These are phyloP conservation scores for Trichoderma endophyticum DNA, from an alignment of 2,329 filamentous ascomycete species.

Conservation along the genomic window DNA sequence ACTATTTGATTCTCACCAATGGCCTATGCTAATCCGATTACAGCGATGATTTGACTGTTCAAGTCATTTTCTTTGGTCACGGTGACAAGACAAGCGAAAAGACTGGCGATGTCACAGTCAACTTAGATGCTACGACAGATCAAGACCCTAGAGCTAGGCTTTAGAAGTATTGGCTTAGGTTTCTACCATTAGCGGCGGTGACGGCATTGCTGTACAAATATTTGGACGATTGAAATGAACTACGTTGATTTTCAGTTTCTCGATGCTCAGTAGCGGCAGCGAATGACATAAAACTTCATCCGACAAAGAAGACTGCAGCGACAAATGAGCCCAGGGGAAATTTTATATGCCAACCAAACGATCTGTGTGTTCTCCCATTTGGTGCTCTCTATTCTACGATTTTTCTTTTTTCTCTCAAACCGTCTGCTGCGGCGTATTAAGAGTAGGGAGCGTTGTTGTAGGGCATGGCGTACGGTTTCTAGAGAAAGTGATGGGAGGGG, in stretches of 20 bases:
- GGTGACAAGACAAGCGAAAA: constrained; percentile 54
- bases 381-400: background rate
- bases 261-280: background rate
- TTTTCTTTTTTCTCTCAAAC: background rate
- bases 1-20: too few relatives aligned
- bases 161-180: constrained; percentile 25
- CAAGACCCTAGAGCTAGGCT: constrained; percentile 40
- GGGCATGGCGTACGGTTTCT: constrained; percentile 11
- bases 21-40: constrained; percentile 20
- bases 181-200: background rate
- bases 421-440: background rate
- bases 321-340: background rate
- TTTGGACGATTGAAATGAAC: constrained; percentile 7
- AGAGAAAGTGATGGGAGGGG: background rate
- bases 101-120: constrained; percentile 71
- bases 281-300: background rate
- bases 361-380: background rate
- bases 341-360: background rate
- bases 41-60: constrained; percentile 92
- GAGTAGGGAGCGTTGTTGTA: constrained; percentile 4
- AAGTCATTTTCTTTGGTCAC: constrained; percentile 97
- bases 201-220: constrained; percentile 5
- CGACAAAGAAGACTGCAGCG: background rate
- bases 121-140: constrained; percentile 76
- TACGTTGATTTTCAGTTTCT: background rate